These are phyloP conservation scores for Moesziomyces globuligerus DNA, from an alignment of 1,284 basidiomycete genomes.

Conservation along the genomic window DNA sequence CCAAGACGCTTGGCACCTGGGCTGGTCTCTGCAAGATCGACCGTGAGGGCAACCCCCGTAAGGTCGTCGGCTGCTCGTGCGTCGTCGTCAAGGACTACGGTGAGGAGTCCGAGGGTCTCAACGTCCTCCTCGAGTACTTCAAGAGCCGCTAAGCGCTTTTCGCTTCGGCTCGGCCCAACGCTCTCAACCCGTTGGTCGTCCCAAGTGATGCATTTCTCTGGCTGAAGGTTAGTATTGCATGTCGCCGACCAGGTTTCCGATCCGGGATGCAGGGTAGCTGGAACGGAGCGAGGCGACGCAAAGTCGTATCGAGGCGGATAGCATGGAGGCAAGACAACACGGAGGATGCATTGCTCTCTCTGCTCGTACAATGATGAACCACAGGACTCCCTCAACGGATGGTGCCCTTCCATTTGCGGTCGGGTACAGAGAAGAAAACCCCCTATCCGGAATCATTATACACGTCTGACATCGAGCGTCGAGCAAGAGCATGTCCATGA, in stretches of 20 bases:
- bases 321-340: neutral
- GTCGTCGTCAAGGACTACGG: slow-evolving; percentile 99
- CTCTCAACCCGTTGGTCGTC: neutral
- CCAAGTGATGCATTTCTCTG: slow-evolving; percentile 5
- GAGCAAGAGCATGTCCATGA: slow-evolving; percentile 33
- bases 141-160: slow-evolving; percentile 75
- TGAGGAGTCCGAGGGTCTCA: slow-evolving; percentile 91
- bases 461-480: slow-evolving; percentile 48
- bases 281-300: neutral
- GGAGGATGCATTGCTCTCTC: slow-evolving; percentile 20
- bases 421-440: slow-evolving; percentile 51
- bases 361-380: slow-evolving; percentile 52
- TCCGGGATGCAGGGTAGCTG: neutral
- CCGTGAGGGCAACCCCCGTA: slow-evolving; percentile 97
- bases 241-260: neutral
- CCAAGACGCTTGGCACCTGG: slow-evolving; percentile 94
- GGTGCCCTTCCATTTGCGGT: slow-evolving; percentile 30
- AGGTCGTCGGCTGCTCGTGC: slow-evolving; percentile 78
- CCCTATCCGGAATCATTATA: slow-evolving; percentile 61
- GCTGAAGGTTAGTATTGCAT: slow-evolving; percentile 44
- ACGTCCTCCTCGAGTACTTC: slow-evolving; percentile 96
- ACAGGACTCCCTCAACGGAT: slow-evolving; percentile 64
- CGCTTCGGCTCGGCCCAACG: neutral
- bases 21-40: slow-evolving; percentile 96
- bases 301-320: neutral